Base-by-base conservation (phyloP, 2,329 filamentous ascomycete species). In the Pseudogymnoascus sp. region DNA sequence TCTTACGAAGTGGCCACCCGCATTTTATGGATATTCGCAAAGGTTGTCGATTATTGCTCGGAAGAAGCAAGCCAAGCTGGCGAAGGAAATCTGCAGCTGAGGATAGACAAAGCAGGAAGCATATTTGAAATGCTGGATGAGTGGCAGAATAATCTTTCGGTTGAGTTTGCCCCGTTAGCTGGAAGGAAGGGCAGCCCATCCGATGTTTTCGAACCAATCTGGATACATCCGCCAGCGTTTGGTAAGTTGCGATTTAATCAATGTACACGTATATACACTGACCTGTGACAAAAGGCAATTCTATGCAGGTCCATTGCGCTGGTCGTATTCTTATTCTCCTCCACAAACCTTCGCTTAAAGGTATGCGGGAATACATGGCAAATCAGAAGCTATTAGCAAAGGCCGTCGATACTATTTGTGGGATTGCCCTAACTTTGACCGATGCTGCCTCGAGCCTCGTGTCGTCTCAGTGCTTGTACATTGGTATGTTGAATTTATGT, bases 31-130 rank as follows among this genome's bases (percentile, higher is more conserved):
- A 77, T 86, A 1, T 76, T 85, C 4, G 80, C 82, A 0, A 79
- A 83, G 67, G 80, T 80, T 2, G 79, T 86, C 3, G 84, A 85
- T 66, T 87, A 83, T 70, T 82, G 81, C 59, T 82, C 82, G 0
- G 76, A 78, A n/a, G 79, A 83, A 64, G 78, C 79, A 63, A 74
- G 72, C 35, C 76, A 78, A 65, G 72, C 74, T 10, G 76, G 77
- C 31, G 76, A 80, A 59, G 68, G 75, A 35, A 74, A 74, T 62
- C 72, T 78, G 19, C 66, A 71, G n/a, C 68, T 68, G 35, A 76
- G 81, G 19, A 78, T 83, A 35, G 75, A 78, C 7, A 75, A 77
- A 59, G 79, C 77, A 0, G 77, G 78, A 64, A 76, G 76, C 9
- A 70, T 83, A 0, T 72, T 81, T 9, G 76, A 77, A 33, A 78